Percentiles rank a stretch among this genome's conserved stretches.
Evolutionary conservation across 129 eudicot species (phyloP).

Genomic region (Lactuca sativa): DNA sequence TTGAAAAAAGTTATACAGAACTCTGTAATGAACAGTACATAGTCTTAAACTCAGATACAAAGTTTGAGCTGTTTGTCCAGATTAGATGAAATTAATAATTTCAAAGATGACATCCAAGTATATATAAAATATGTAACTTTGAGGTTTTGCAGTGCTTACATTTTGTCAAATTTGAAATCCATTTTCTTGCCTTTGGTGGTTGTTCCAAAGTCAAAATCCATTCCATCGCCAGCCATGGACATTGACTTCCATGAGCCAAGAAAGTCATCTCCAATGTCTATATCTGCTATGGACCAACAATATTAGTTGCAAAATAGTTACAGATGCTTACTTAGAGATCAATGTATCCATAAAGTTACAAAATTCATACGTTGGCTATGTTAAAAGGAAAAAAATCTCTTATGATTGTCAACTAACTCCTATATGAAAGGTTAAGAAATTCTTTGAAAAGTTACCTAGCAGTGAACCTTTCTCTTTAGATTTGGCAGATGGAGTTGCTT

Average conservation of each 20-base stretch:
- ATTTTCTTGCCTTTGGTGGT: slow-evolving; percentile 61
- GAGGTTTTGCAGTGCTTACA: slow-evolving; percentile 45
- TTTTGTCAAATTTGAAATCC: slow-evolving; percentile 65
- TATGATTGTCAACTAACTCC: neutral
- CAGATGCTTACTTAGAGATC: slow-evolving; percentile 21
- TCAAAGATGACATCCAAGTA: slow-evolving; percentile 7
- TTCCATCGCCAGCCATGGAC: slow-evolving; percentile 55
- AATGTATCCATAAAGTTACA: slow-evolving; percentile 11
- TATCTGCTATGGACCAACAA: slow-evolving; percentile 46
- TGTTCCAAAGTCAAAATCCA: slow-evolving; percentile 82
- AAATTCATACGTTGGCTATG: neutral
- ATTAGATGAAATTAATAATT: slow-evolving; percentile 11
- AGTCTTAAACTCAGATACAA: slow-evolving; percentile 1
- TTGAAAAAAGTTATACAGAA: slow-evolving; percentile 15
- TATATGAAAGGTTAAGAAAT: slow-evolving; percentile 7
- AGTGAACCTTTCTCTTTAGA: slow-evolving; percentile 47
- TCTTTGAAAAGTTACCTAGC: slow-evolving; percentile 48
- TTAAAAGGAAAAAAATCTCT: neutral
- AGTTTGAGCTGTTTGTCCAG: slow-evolving; percentile 20
- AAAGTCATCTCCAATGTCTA: slow-evolving; percentile 81
- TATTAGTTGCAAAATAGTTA: slow-evolving; percentile 13
- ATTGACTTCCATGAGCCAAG: slow-evolving; percentile 75
- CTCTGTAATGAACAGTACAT: slow-evolving; percentile 8
- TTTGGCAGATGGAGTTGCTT: slow-evolving; percentile 38
- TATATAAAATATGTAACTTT: slow-evolving; percentile 16